Evolutionary conservation across 2,329 filamentous ascomycete species (phyloP), one percentile per base, ranked within the genome.

Genomic region (Pyrenophora seminiperda): DNA sequence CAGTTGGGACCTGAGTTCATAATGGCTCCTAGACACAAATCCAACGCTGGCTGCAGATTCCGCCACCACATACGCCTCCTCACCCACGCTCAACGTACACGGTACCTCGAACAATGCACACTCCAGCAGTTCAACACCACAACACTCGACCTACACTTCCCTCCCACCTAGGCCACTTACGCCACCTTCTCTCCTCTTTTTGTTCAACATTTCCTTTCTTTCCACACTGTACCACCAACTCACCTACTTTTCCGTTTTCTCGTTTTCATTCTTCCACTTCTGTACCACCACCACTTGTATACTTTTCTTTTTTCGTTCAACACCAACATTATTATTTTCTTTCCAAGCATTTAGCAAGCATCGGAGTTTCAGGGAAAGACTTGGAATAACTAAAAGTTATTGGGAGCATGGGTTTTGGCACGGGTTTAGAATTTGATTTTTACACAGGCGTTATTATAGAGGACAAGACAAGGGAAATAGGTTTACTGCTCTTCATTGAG

Each of bases 71-170:
- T 53, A 22, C 49, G 18, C 13, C 54, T 47, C 30, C 40, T 52
- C 30, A 19, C 53, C 17, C 66, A 58, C 53, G 57, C 62, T n/a
- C 58, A 59, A 17, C 57, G 63, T 52, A 67, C 69, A 43, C 58
- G 59, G 34, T 62, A 61, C 34, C 49, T 61, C 30, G 61, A 71
- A 39, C 60, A 61, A 52, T 70, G 67, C 65, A 59, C 60, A 11
- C 18, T n/a, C 29, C 17, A 15, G 2, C 15, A 34, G 13, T 11
- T 17, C 20, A 18, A 20, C 31, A 27, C 20, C 11, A 7, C 33
- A 14, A 18, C 20, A 32, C 15, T 15, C 14, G 5, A 17, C 4
- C 19, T 9, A 7, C 19, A 9, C 2, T 41, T 4, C n/a, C 14
- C 15, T 4, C 14, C 9, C 20, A 36, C 41, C 15, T 30, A 37